These are phyloP conservation scores for Coniochaeta pulveracea DNA, from an alignment of 2,329 filamentous ascomycete genomes.

Conservation along the genomic window DNA sequence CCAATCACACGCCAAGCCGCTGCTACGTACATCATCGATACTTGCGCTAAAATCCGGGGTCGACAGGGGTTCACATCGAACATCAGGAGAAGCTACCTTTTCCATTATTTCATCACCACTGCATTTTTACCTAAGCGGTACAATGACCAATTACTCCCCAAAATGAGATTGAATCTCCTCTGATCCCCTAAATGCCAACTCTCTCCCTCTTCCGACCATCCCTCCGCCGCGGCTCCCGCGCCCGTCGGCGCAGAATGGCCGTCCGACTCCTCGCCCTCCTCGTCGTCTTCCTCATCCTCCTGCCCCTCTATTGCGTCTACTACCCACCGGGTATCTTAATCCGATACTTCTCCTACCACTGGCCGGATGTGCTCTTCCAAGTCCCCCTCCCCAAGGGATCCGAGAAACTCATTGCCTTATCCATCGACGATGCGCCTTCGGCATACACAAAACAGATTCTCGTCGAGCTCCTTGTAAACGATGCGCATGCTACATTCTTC, in stretches of 20 bases:
- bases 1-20: too few species aligned
- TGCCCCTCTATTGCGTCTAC: conserved; percentile 60
- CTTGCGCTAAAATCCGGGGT: too few species aligned
- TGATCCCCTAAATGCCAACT: too few species aligned
- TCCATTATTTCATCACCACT: too few species aligned
- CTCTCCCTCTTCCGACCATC: conserved; percentile 31
- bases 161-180: too few species aligned
- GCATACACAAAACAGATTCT: conserved; percentile 60
- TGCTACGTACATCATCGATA: too few species aligned
- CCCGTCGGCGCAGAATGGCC: conserved; percentile 46
- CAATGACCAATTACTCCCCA: too few species aligned
- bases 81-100: too few species aligned
- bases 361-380: conserved; percentile 73
- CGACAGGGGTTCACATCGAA: too few species aligned
- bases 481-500: conserved; percentile 75
- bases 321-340: conserved; percentile 68
- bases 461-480: conserved; percentile 50
- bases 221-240: conserved; percentile 43
- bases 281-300: conserved; percentile 20
- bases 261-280: conserved; percentile 32
- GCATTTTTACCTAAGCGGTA: too few species aligned
- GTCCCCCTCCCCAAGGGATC: conserved; percentile 32
- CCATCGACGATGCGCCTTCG: conserved; percentile 79
- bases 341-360: conserved; percentile 55
- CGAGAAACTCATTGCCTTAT: conserved; percentile 64